Base-by-base conservation (phyloP, 352 stramenopile genomes). In the Halophytophthora batemanensis region DNA sequence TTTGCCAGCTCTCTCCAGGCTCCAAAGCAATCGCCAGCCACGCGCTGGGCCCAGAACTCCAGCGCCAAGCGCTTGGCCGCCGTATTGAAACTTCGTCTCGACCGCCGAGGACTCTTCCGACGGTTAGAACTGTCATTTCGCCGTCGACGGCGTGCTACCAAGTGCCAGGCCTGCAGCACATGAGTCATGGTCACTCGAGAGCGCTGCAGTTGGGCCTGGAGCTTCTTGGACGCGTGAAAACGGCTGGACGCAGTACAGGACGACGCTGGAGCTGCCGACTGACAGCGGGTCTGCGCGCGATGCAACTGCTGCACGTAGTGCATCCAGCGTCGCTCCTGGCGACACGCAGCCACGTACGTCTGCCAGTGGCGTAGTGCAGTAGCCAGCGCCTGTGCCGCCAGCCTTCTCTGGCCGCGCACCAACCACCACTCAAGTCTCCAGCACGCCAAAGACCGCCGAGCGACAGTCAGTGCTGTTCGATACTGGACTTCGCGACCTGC, bases 281-380 rank as follows among this genome's bases (percentile, higher is more conserved):
- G 45, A 23, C 22, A 43, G 18, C 49, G 41, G 4, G 46, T 54
- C 23, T 69, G 29, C 6, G 47, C 48, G 13, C 60, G 60, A 45
- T 69, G 60, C 55, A 69, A 28, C 28, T 69, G 60, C 55, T 61
- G 55, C 13, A 64, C 37, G 17, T 65, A 69, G 38, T 58, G 29
- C 19, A 57, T 33, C 55, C 56, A 69, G 4, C 50, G 60, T 28
- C 60, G 55, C 41, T 69, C 56, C 34, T 69, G 60, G 28, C 50
- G 55, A 52, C 50, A 65, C 28, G 45, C 60, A n/a, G 42, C 40
- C 13, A 46, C 18, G 51, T 56, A 61, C 18, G 22, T 21, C 33
- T 54, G 53, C 60, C 60, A 69, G 28, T 45, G 60, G 13, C 13
- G 29, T 2, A 69, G 35, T 4, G 51, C 45, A 14, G 45, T 61